A percentile compares a stretch with the other conserved stretches of the same genome.
Conservation (phyloP, 2,329 filamentous ascomycete species). For the Colletotrichum cordylinicola region DNA sequence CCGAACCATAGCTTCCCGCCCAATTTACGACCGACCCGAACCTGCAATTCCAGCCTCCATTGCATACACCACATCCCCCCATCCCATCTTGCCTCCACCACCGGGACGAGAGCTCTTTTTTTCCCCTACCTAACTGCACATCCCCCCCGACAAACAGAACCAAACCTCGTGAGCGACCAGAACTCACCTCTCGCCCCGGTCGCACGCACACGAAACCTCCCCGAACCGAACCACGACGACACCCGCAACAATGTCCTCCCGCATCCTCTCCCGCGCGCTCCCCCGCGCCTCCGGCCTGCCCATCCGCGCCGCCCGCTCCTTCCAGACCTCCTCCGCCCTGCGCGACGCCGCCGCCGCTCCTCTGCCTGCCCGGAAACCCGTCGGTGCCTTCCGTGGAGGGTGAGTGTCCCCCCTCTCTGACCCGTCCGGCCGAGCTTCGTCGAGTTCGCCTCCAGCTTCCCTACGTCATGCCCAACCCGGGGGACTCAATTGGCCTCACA, state of each 20-base stretch:
- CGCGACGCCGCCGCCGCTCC: slow-evolving; percentile 51
- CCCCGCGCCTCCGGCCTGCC: slow-evolving; percentile 31
- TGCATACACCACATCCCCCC: background rate
- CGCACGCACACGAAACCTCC: background rate
- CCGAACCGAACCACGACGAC: background rate
- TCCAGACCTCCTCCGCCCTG: slow-evolving; percentile 54
- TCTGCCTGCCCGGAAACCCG: slow-evolving; percentile 61
- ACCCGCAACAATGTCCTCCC: slow-evolving; percentile 49
- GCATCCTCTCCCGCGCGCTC: slow-evolving; percentile 46
- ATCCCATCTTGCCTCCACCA: background rate
- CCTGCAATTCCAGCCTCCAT: background rate
- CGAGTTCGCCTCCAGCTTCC: background rate
- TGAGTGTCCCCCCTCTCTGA: slow-evolving; percentile 38
- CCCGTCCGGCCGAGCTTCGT: background rate
- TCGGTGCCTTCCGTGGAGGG: slow-evolving; percentile 68
- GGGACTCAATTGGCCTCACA: background rate
- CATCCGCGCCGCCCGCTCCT: slow-evolving; percentile 40
- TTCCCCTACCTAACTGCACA: background rate
- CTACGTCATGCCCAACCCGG: background rate
- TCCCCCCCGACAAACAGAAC: background rate
- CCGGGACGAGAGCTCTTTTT: background rate
- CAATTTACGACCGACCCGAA: background rate
- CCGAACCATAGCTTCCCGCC: background rate
- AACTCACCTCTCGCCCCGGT: background rate
- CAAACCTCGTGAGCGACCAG: background rate